phyloP scores from a whole-genome alignment of 257 asterid genomes.

The Marsdenia floribunda region DNA sequence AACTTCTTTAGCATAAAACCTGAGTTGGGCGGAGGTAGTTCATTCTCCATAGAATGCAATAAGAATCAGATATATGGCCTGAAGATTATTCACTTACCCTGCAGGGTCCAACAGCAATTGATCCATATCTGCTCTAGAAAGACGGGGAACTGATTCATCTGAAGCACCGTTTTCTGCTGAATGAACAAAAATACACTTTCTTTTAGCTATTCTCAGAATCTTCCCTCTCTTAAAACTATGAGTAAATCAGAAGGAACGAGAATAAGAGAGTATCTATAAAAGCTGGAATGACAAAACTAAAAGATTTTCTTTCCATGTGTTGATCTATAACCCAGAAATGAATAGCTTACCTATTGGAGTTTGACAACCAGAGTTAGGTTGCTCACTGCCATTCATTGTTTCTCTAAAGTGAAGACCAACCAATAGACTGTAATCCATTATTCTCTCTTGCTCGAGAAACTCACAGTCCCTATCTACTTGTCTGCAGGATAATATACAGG shows the following conservation, averaged over 20 bases:
- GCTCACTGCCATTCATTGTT: constrained; percentile 18
- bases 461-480: constrained; percentile 44
- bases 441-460: constrained; percentile 38
- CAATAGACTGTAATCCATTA: constrained; percentile 46
- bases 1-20: no score
- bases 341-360: constrained; percentile 31
- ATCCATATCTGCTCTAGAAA: constrained; percentile 70
- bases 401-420: constrained; percentile 41
- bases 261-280: not conserved
- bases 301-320: not conserved
- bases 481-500: constrained; percentile 21
- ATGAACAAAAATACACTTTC: not conserved
- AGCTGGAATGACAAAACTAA: not conserved
- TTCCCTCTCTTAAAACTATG: not conserved
- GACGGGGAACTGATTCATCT: constrained; percentile 58
- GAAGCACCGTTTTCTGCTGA: constrained; percentile 50
- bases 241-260: not conserved
- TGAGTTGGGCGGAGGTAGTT: no score
- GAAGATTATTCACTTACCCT: constrained; percentile 44
- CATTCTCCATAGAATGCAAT: not conserved
- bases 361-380: constrained; percentile 22
- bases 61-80: not conserved
- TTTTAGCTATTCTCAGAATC: not conserved
- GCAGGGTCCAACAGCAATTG: constrained; percentile 69
- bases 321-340: not conserved